These are phyloP conservation scores for Parascedosporium putredinis DNA, from an alignment of 2,329 filamentous ascomycete species.

Conservation along the genomic window DNA sequence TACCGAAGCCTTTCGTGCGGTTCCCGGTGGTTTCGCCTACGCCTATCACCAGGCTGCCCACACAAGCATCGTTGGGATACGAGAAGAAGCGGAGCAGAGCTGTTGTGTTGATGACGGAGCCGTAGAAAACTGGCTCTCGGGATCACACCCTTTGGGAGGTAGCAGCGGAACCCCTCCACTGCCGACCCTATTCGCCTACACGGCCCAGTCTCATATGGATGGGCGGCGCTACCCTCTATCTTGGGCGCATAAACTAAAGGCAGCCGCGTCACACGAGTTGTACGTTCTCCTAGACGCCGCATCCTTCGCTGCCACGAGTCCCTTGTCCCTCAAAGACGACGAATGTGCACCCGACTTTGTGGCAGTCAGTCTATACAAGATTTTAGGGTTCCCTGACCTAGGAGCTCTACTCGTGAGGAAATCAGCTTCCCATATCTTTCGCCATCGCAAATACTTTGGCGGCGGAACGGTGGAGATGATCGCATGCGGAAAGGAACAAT, in stretches of 20 bases:
- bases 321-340: conserved; percentile 42
- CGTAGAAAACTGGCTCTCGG: conserved; percentile 32
- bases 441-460: conserved; percentile 52
- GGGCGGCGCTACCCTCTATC: conserved; percentile 49
- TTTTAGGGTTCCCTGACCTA: conserved; percentile 57
- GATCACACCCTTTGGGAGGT: not conserved
- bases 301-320: conserved; percentile 51
- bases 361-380: conserved; percentile 53
- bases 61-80: conserved; percentile 57
- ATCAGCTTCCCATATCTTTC: conserved; percentile 43
- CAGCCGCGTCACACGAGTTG: conserved; percentile 19
- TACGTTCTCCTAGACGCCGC: conserved; percentile 53
- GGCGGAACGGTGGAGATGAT: conserved; percentile 54
- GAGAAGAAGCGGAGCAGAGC: conserved; percentile 42
- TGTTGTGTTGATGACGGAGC: conserved; percentile 52
- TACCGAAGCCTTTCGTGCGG: conserved; percentile 44
- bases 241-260: conserved; percentile 36
- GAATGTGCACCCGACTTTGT: conserved; percentile 48
- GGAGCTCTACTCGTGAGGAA: conserved; percentile 49
- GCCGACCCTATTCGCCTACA: conserved; percentile 46
- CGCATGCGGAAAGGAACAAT: conserved; percentile 24
- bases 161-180: conserved; percentile 13
- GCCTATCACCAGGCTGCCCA: conserved; percentile 52
- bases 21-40: conserved; percentile 42
- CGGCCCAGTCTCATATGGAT: conserved; percentile 62